Evolutionary conservation across 352 stramenopile genomes (phyloP), one percentile per base, ranked within the genome.

Genomic region (Globisporangium rhizosaccharum): DNA sequence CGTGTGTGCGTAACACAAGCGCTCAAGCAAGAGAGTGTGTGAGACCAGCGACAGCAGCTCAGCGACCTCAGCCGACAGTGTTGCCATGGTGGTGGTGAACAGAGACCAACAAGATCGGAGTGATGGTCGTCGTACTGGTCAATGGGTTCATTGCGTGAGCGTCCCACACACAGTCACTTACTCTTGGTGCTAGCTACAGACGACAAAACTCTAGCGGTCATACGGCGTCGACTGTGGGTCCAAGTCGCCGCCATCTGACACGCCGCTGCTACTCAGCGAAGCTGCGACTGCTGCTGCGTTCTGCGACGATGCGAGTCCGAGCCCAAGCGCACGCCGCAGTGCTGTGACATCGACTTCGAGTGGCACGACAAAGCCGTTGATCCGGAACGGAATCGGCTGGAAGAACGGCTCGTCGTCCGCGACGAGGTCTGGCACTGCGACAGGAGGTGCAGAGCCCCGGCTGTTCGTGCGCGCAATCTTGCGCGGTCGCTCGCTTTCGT

Each of bases 321-420:
- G 58, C 14, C 65, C 67, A 12, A 90, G 61, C 61, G 65, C 73
- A 20, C 80, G 75, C 62, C 73, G 73, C 46, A 90, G 66, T 33
- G 78, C 76, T 33, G 63, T 72, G 39, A 90, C 70, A 56, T 90
- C 80, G 28, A 90, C 74, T 56, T 90, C 80, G 17, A 90, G 62
- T 14, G 80, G 80, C 49, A 90, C 70, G 18, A 87, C 71, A 36
- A 86, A 82, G 10, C 80, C 80, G 59, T 90, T 88, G 64, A 90
- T 88, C 18, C 80, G 77, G 57, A 88, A 85, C 52, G 78, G 78
- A 53, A 90, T 85, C 33, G 73, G 67, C 9, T 83, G 71, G 51
- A 83, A 88, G 49, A 76, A 63, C 6, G 75, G 62, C 2, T 77
- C 73, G 25, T 84, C 66, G n/a, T 60, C 46, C n/a, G 61, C 58